Evolutionary conservation across 2,329 filamentous ascomycete species (phyloP).

Genomic region (Botryotinia calthae): DNA sequence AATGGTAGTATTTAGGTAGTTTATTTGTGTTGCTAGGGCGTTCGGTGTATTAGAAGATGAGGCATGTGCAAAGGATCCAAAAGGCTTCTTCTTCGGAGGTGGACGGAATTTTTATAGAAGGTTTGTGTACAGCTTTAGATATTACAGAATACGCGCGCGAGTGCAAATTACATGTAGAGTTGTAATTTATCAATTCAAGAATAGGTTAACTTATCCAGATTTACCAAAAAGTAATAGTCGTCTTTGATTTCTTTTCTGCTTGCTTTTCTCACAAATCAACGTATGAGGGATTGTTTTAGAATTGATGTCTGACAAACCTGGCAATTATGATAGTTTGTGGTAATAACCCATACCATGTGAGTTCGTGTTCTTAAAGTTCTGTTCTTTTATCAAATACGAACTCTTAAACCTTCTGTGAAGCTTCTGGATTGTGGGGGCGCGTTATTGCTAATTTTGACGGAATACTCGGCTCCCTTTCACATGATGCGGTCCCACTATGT

Average conservation of each 20-base stretch:
- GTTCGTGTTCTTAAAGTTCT: no score
- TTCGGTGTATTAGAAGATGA: not conserved
- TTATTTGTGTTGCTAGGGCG: not conserved
- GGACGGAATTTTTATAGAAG: not conserved
- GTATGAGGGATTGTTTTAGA: not conserved
- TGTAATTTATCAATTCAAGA: not conserved
- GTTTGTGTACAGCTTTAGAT: not conserved
- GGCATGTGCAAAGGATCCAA: not conserved
- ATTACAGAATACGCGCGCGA: not conserved
- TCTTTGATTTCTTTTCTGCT: not conserved
- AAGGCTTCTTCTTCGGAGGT: not conserved
- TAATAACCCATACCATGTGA: no score
- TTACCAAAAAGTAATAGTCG: not conserved
- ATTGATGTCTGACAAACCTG: not conserved
- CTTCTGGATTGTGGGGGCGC: not conserved
- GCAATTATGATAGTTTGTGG: no score
- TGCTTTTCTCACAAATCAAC: not conserved
- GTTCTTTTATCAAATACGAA: not conserved
- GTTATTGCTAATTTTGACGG: not conserved
- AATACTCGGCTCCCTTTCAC: not conserved
- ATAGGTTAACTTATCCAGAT: no score
- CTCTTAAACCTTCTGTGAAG: not conserved
- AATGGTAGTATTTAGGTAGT: not conserved
- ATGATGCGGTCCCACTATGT: not conserved
- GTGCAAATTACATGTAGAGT: not conserved